A percentile compares a stretch with the other conserved stretches of the same genome.
Evolutionary conservation across 768 basidiomycete genomes (phyloP).

Genomic region (Kwoniella shandongensis): DNA sequence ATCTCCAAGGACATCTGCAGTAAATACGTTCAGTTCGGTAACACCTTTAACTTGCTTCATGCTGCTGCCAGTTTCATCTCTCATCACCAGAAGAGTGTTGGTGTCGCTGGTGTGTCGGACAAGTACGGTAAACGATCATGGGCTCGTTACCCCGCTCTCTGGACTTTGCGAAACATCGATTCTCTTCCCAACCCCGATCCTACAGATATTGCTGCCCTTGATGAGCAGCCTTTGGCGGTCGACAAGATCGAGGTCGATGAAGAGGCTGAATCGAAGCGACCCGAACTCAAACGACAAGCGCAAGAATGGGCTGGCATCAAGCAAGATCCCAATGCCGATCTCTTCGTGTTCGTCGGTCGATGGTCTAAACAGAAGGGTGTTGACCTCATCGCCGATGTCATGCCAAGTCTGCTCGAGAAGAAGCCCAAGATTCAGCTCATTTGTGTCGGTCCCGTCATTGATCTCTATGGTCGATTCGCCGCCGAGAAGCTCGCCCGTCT

Average conservation of each 20-base stretch:
- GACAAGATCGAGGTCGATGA: constrained; percentile 75
- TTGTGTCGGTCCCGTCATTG: constrained; percentile 89
- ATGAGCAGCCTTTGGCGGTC: constrained; percentile 67
- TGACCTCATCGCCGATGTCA: constrained; percentile 93
- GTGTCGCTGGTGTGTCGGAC: constrained; percentile 95
- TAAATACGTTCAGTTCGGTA: constrained; percentile 95
- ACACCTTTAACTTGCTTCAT: constrained; percentile 93
- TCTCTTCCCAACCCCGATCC: constrained; percentile 91
- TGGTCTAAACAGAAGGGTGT: constrained; percentile 98
- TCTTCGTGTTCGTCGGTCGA: constrained; percentile 94
- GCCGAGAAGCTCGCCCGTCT: constrained; percentile 88
- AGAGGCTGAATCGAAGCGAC: constrained; percentile 81
- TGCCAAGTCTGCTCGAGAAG: constrained; percentile 87
- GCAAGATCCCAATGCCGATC: constrained; percentile 82
- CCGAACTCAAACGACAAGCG: constrained; percentile 84
- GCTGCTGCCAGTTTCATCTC: constrained; percentile 91
- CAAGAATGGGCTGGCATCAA: constrained; percentile 94
- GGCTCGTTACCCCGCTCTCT: constrained; percentile 93
- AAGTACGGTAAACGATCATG: constrained; percentile 93
- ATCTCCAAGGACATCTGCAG: constrained; percentile 94
- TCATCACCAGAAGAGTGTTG: constrained; percentile 85
- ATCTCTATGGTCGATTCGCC: constrained; percentile 90
- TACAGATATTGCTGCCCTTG: constrained; percentile 88
- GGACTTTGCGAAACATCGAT: constrained; percentile 94
- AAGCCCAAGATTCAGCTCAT: constrained; percentile 81